Percentiles rank a stretch among this genome's conserved stretches.
These are phyloP conservation scores for Beauveria rudraprayagi DNA, from an alignment of 2,329 filamentous ascomycete species.

Conservation along the genomic window DNA sequence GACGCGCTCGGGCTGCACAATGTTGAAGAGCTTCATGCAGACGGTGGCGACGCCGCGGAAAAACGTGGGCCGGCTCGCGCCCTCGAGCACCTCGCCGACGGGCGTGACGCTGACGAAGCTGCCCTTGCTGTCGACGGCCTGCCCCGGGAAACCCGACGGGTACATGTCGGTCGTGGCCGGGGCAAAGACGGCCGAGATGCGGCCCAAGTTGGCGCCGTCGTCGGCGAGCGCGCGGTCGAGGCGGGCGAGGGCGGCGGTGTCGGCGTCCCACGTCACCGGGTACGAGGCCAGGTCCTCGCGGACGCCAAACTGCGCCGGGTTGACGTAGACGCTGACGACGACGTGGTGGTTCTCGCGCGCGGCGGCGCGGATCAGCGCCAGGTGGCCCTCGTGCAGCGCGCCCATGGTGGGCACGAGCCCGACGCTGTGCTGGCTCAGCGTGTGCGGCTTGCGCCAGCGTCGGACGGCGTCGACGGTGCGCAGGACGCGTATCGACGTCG, in stretches of 20 bases:
- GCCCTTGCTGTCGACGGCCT: constrained; percentile 66
- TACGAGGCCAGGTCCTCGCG: constrained; percentile 84
- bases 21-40: constrained; percentile 67
- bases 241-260: constrained; percentile 56
- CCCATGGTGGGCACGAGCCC: constrained; percentile 97
- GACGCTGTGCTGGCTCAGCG: constrained; percentile 61
- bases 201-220: constrained; percentile 51
- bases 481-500: constrained; percentile 60
- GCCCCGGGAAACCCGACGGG: constrained; percentile 67
- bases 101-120: constrained; percentile 91
- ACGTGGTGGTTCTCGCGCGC: constrained; percentile 79
- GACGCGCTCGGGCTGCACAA: constrained; percentile 54
- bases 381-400: constrained; percentile 85
- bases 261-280: constrained; percentile 79
- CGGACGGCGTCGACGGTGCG: constrained; percentile 67
- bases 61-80: constrained; percentile 80
- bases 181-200: constrained; percentile 76
- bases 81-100: constrained; percentile 72
- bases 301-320: constrained; percentile 90
- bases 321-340: constrained; percentile 89
- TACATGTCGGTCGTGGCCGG: constrained; percentile 82
- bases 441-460: constrained; percentile 57
- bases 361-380: constrained; percentile 76
- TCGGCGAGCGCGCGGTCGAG: constrained; percentile 68
- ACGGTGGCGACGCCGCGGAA: constrained; percentile 95